Evolutionary conservation across 2,329 filamentous ascomycete species (phyloP), one percentile per base, ranked within the genome.

Genomic region (Hypoxylon sp.): DNA sequence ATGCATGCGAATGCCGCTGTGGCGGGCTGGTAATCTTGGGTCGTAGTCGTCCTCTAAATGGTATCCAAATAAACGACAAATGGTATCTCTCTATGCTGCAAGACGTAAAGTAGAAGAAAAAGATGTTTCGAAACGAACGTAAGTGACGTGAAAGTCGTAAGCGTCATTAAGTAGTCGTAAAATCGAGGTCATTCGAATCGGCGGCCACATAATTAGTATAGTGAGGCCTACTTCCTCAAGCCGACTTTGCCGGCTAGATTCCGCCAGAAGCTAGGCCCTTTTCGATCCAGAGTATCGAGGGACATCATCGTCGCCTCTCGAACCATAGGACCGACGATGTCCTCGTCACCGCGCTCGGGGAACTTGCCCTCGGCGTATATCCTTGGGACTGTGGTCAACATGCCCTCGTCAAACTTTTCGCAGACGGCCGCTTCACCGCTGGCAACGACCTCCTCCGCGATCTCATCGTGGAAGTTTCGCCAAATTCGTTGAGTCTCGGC

Each of bases 281-380:
- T 77, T 29, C 74, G 73, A 52, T 77, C 76, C 13, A 63, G 33
- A 33, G 66, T 63, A n/a, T 74, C 74, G 14, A 73, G 59, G 22
- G 74, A 71, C 6, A 66, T 78, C 86, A 88, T 88, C 69, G 84
- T 81, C 42, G 83, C 82, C 71, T 88, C 86, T 11, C 87, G 86
- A 73, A 90, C 88, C 94, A 98, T 97, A 5, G 94, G 94, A 1
- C 94, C 94, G 48, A 98, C 94, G 77, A 98, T 97, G 79, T 97
- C 94, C 74, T 94, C 91, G 75, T 97, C 94, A 58, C 94, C 94
- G 33, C 95, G 88, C 74, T 91, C 90, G 24, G 94, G 94, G 75
- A 97, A 98, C 80, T 98, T 97, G 76, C 92, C 91, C 69, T 92
- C 86, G 76, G 91, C 85, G 77, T 92, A 90, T 73, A 94, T 87